These are phyloP conservation scores for Strobilomyces echinocephalus DNA, from an alignment of 768 basidiomycete species.

Conservation along the genomic window DNA sequence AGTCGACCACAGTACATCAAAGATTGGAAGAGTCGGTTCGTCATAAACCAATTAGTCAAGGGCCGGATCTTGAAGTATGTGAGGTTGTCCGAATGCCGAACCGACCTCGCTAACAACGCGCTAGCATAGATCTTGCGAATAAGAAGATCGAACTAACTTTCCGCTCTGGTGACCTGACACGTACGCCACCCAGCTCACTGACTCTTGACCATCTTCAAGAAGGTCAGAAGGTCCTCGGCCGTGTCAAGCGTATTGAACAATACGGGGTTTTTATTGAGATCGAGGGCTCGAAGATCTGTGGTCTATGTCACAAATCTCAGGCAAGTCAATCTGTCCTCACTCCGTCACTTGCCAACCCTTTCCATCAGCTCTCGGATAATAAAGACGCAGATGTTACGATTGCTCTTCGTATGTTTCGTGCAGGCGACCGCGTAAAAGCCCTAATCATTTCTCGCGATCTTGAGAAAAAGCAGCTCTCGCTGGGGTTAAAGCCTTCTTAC, in stretches of 20 bases:
- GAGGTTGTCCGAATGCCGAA: neutral
- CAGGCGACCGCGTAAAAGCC: constrained; percentile 83
- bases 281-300: constrained; percentile 76
- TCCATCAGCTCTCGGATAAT: constrained; percentile 77
- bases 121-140: constrained; percentile 62
- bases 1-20: constrained; percentile 68
- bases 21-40: constrained; percentile 87
- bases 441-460: constrained; percentile 67
- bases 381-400: constrained; percentile 70
- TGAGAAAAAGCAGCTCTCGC: constrained; percentile 76
- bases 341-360: neutral
- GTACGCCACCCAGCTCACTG: constrained; percentile 33
- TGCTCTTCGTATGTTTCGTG: constrained; percentile 77
- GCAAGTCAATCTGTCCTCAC: constrained; percentile 35
- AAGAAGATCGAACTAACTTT: constrained; percentile 92
- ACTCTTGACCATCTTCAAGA: constrained; percentile 56
- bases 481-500: constrained; percentile 82
- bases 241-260: constrained; percentile 75
- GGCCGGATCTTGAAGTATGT: constrained; percentile 78
- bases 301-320: constrained; percentile 93
- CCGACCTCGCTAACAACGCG: constrained; percentile 6
- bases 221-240: constrained; percentile 78
- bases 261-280: constrained; percentile 94
- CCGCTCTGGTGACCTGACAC: constrained; percentile 56
- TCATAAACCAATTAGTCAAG: constrained; percentile 76